Percentiles rank a stretch among this genome's conserved stretches.
These are phyloP conservation scores for Crucihimalaya himalaica DNA, from an alignment of 345 rosid genomes.

Conservation along the genomic window DNA sequence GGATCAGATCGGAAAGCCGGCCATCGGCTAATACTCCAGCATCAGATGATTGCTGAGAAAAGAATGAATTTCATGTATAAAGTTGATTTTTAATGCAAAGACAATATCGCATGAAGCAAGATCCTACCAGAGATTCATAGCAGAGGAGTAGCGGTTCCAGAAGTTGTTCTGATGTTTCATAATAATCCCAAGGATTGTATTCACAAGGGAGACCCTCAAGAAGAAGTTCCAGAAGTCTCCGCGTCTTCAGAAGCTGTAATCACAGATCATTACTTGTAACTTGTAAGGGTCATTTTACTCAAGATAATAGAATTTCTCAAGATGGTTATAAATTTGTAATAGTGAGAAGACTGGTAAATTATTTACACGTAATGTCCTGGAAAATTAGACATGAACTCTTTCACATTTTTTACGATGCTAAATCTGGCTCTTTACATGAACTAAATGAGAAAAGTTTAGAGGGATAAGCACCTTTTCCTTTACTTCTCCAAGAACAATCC, in stretches of 20 bases:
- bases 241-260: conserved; percentile 75
- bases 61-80: not conserved
- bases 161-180: conserved; percentile 73
- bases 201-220: conserved; percentile 95
- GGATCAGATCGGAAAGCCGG: conserved; percentile 77
- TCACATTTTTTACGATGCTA: not conserved
- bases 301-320: not conserved
- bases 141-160: conserved; percentile 78
- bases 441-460: not conserved
- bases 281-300: not conserved
- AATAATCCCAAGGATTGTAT: conserved; percentile 63
- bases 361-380: not conserved
- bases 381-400: conserved; percentile 10
- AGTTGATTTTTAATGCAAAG: not conserved
- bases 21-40: conserved; percentile 86
- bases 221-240: conserved; percentile 68
- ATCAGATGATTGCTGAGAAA: conserved; percentile 72
- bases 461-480: conserved; percentile 68
- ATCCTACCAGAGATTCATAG: conserved; percentile 74
- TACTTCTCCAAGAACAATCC: conserved; percentile 81
- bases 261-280: conserved; percentile 18
- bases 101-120: not conserved
- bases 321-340: conserved; percentile 3
- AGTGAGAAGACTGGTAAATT: not conserved
- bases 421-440: conserved; percentile 13